These are phyloP conservation scores for Fusarium keratoplasticum DNA, from an alignment of 2,329 filamentous ascomycete species.

Conservation along the genomic window DNA sequence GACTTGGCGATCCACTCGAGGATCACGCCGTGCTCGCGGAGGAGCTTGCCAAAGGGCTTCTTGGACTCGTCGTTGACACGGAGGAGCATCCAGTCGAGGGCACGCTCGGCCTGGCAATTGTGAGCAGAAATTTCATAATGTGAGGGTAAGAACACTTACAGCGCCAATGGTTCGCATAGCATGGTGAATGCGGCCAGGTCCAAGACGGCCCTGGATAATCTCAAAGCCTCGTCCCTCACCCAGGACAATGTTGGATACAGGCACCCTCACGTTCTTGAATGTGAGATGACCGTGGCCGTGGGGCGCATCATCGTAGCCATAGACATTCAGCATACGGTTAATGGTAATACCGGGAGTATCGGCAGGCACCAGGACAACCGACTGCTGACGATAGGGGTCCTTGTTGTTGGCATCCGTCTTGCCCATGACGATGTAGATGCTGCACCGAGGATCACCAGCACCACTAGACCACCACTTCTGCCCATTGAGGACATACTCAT, in stretches of 20 bases:
- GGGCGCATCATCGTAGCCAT: constrained; percentile 97
- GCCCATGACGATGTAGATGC: constrained; percentile 96
- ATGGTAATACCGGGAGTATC: constrained; percentile 88
- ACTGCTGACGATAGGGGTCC: constrained; percentile 89
- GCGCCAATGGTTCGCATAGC: constrained; percentile 95
- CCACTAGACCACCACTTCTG: constrained; percentile 99
- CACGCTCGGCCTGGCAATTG: constrained; percentile 75
- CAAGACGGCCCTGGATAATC: constrained; percentile 96
- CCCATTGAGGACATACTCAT: constrained; percentile 92
- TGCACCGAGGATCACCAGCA: constrained; percentile 90
- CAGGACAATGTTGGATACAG: constrained; percentile 84
- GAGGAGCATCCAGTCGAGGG: constrained; percentile 93
- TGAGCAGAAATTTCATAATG: constrained; percentile 1
- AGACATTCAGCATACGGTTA: constrained; percentile 92
- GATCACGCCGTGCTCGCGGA: constrained; percentile 92
- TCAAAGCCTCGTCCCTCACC: constrained; percentile 96
- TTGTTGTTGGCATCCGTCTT: constrained; percentile 83
- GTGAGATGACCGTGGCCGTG: constrained; percentile 95
- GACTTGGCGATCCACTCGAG: constrained; percentile 94
- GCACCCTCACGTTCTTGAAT: constrained; percentile 92
- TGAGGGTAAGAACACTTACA: constrained; percentile 55
- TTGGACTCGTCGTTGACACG: constrained; percentile 93
- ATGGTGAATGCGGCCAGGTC: constrained; percentile 96
- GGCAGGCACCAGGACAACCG: constrained; percentile 88
- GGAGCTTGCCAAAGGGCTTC: constrained; percentile 88